Percentiles rank a stretch among this genome's conserved stretches.
These are phyloP conservation scores for Theobroma grandiflorum DNA, from an alignment of 441 rosid genomes.

Conservation along the genomic window DNA sequence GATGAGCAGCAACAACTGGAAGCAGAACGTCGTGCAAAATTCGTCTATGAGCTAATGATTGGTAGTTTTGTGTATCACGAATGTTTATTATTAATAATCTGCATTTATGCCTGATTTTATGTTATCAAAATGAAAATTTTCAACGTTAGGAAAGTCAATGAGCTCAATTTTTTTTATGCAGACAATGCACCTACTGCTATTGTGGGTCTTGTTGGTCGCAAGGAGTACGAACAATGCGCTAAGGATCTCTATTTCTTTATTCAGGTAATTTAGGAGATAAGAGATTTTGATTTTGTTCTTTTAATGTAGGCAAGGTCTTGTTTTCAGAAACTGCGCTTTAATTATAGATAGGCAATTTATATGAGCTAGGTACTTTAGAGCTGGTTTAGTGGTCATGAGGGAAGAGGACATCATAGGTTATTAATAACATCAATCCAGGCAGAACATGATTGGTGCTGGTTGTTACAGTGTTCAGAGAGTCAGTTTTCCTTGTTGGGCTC, in stretches of 20 bases:
- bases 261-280: constrained; percentile 60
- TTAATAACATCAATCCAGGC: not conserved
- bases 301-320: not conserved
- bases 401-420: not conserved
- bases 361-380: not conserved
- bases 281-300: not conserved
- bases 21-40: constrained; percentile 87
- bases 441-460: not conserved
- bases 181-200: constrained; percentile 93
- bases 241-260: constrained; percentile 95
- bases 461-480: not conserved
- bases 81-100: constrained; percentile 4
- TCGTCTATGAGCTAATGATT: constrained; percentile 90
- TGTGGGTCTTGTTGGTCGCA: constrained; percentile 88
- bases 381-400: not conserved
- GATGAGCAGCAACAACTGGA: constrained; percentile 76
- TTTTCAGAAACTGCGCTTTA: not conserved
- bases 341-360: not conserved
- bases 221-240: constrained; percentile 92
- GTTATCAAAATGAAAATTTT: not conserved
- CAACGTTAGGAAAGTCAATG: constrained; percentile 15
- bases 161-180: constrained; percentile 40
- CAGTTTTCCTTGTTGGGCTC: not conserved
- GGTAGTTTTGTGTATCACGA: constrained; percentile 52
- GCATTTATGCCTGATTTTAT: not conserved